Evolutionary conservation across 2,329 filamentous ascomycete species (phyloP).

Genomic region (Spiromastix sp.): DNA sequence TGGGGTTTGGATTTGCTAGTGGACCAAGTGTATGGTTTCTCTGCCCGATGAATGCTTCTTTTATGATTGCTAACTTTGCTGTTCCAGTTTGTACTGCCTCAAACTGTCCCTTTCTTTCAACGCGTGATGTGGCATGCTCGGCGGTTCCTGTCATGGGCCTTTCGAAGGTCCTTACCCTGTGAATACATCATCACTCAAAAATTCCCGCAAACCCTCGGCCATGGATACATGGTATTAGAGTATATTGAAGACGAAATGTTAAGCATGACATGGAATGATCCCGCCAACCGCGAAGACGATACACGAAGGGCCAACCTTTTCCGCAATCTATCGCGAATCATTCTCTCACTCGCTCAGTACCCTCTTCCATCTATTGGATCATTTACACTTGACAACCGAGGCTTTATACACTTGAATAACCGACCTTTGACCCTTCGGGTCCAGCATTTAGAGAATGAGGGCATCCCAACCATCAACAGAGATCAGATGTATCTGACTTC

Average conservation of each 20-base stretch:
- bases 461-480: slow-evolving; percentile 17
- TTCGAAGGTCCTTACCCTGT: neutral
- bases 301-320: slow-evolving; percentile 14
- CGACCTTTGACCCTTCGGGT: slow-evolving; percentile 16
- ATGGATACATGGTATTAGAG: slow-evolving; percentile 14
- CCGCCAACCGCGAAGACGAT: slow-evolving; percentile 9
- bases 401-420: slow-evolving; percentile 14
- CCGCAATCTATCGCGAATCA: slow-evolving; percentile 11
- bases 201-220: no score
- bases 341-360: no score
- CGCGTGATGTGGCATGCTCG: neutral
- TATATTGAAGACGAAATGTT: slow-evolving; percentile 15
- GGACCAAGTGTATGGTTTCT: no score
- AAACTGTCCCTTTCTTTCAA: slow-evolving; percentile 1
- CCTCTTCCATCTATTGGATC: slow-evolving; percentile 25
- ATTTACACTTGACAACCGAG: slow-evolving; percentile 18
- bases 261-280: slow-evolving; percentile 13
- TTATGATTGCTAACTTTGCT: no score
- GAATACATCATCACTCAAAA: neutral
- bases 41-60: no score
- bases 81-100: slow-evolving; percentile 1
- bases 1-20: neutral
- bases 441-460: slow-evolving; percentile 18
- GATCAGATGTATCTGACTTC: slow-evolving; percentile 15
- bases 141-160: neutral